phyloP scores from a whole-genome alignment of 495 filamentous ascomycete genomes.

The Penicillium malachiteum region DNA sequence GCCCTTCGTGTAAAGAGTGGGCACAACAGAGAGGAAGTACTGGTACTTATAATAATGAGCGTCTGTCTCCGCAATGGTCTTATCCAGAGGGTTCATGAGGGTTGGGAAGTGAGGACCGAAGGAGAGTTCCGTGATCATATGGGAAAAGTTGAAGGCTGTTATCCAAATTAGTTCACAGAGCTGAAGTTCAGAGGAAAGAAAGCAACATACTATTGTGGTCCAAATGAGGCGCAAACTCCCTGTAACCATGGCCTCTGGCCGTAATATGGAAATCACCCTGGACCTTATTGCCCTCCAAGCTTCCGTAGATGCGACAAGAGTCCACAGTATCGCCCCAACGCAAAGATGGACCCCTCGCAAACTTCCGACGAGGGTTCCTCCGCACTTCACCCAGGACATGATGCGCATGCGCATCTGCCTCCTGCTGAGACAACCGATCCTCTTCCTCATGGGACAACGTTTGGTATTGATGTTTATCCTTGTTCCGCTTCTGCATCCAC shows the following conservation, averaged over 20 bases:
- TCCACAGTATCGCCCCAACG: slow-evolving; percentile 54
- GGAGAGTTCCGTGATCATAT: slow-evolving; percentile 94
- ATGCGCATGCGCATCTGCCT: slow-evolving; percentile 51
- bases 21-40: slow-evolving; percentile 96
- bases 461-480: slow-evolving; percentile 56
- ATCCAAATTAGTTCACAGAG: not conserved
- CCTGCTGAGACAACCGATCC: slow-evolving; percentile 43
- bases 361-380: slow-evolving; percentile 50
- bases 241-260: slow-evolving; percentile 90
- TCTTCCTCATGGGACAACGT: slow-evolving; percentile 47
- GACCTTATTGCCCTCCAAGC: slow-evolving; percentile 89
- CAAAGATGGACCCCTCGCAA: slow-evolving; percentile 66
- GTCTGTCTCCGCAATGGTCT: slow-evolving; percentile 73
- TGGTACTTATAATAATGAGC: slow-evolving; percentile 92
- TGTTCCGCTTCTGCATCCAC: slow-evolving; percentile 77
- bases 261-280: slow-evolving; percentile 99
- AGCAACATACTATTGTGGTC: slow-evolving; percentile 69
- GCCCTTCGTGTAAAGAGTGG: slow-evolving; percentile 82
- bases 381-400: slow-evolving; percentile 52
- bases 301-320: slow-evolving; percentile 85
- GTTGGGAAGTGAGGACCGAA: slow-evolving; percentile 95
- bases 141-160: slow-evolving; percentile 94
- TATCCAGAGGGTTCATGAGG: slow-evolving; percentile 91
- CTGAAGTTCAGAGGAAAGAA: not conserved
- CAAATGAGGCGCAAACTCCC: slow-evolving; percentile 74